A percentile compares a stretch with the other conserved stretches of the same genome.
These are phyloP conservation scores for Talinum fruticosum DNA, from an alignment of 148 eudicot genomes.

Conservation along the genomic window DNA sequence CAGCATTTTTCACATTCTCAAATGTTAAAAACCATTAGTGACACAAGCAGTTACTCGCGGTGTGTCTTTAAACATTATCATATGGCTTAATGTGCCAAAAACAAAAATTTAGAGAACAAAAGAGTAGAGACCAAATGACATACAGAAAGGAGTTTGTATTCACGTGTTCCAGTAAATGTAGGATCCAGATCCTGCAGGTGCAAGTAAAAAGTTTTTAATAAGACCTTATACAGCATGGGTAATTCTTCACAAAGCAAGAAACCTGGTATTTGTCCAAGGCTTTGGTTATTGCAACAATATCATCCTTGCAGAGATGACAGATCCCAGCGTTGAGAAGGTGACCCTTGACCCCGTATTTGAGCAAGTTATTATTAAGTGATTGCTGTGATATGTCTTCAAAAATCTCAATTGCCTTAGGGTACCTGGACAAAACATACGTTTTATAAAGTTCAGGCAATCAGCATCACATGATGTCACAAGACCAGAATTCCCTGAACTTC, in stretches of 20 bases:
- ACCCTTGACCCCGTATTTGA: conserved; percentile 69
- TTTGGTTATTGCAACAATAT: conserved; percentile 60
- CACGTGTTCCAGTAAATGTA: conserved; percentile 69
- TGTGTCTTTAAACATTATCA: neutral
- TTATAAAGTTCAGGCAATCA: neutral
- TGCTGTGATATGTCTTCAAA: conserved; percentile 65
- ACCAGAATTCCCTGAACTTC: neutral
- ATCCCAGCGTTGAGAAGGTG: conserved; percentile 82
- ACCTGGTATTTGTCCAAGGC: conserved; percentile 69
- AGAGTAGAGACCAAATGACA: conserved; percentile 17
- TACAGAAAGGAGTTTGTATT: conserved; percentile 54
- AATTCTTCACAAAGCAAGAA: neutral
- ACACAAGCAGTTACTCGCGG: neutral
- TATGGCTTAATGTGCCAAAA: neutral
- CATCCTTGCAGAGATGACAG: conserved; percentile 74
- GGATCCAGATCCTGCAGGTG: conserved; percentile 57
- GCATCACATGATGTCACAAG: neutral
- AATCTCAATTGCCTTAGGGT: conserved; percentile 61
- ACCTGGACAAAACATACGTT: conserved; percentile 32
- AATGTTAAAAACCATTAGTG: neutral
- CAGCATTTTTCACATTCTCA: neutral
- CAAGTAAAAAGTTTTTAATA: conserved; percentile 6
- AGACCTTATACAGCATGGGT: neutral
- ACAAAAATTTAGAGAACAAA: neutral
- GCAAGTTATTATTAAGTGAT: conserved; percentile 51